These are phyloP conservation scores for Nasturtium officinale DNA, from an alignment of 345 rosid genomes.

Conservation along the genomic window DNA sequence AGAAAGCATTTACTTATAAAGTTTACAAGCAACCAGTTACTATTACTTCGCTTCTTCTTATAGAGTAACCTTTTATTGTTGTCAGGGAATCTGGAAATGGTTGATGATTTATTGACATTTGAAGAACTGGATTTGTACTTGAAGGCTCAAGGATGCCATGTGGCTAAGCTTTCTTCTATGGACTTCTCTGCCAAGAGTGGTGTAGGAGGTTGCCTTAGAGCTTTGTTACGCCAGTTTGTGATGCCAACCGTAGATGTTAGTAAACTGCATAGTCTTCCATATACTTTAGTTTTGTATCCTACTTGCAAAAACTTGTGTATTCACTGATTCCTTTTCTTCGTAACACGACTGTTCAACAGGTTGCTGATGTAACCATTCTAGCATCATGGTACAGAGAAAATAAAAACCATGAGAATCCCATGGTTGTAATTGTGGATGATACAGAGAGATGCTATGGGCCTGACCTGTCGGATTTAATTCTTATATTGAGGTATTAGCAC, in stretches of 20 bases:
- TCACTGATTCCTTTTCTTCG: conserved; percentile 21
- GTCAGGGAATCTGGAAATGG: conserved; percentile 92
- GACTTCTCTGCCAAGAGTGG: conserved; percentile 78
- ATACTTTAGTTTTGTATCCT: conserved; percentile 6
- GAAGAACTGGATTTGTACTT: conserved; percentile 71
- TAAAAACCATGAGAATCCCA: conserved; percentile 48
- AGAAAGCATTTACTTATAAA: background rate
- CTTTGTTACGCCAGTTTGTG: conserved; percentile 75
- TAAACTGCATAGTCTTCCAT: conserved; percentile 19
- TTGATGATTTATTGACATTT: conserved; percentile 84
- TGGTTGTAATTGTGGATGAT: conserved; percentile 75
- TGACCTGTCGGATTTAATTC: conserved; percentile 78
- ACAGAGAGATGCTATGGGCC: conserved; percentile 79
- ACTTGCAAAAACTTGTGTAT: conserved; percentile 2
- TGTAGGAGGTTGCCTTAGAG: conserved; percentile 76
- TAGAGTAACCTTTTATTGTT: background rate
- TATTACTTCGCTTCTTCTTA: background rate
- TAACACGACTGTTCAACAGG: conserved; percentile 52
- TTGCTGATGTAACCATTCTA: conserved; percentile 69
- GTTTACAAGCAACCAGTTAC: conserved; percentile 3
- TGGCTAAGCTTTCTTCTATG: conserved; percentile 85
- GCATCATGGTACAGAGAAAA: conserved; percentile 85
- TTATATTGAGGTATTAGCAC: conserved; percentile 64
- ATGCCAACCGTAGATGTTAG: conserved; percentile 76
- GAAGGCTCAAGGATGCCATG: conserved; percentile 76